phyloP scores from a whole-genome alignment of 768 basidiomycete species.

The Mycena olivaceomarginata region DNA sequence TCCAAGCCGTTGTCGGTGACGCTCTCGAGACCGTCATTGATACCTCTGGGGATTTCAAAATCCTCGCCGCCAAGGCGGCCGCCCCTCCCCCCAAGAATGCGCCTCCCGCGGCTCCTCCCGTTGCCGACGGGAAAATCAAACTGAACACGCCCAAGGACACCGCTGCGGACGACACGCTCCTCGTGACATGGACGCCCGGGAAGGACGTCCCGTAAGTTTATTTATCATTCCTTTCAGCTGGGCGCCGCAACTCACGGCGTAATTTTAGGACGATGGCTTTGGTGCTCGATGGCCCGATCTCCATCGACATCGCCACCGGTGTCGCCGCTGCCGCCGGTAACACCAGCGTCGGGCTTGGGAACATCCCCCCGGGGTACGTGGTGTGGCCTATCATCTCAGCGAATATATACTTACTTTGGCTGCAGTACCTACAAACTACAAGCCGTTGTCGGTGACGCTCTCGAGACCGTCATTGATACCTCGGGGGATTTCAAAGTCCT shows the following conservation, averaged over 20 bases:
- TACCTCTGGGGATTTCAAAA: not conserved
- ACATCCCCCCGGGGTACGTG: constrained; percentile 29
- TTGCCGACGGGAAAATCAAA: not conserved
- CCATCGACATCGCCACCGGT: not conserved
- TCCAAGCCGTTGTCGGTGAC: constrained; percentile 9
- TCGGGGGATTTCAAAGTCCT: not conserved
- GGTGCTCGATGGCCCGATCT: not conserved
- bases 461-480: constrained; percentile 4
- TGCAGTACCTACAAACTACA: constrained; percentile 17
- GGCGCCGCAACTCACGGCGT: too few relatives aligned
- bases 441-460: constrained; percentile 7
- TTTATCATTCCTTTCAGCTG: too few relatives aligned
- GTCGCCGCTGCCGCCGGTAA: not conserved
- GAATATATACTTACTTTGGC: not conserved
- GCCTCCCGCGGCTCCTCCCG: not conserved
- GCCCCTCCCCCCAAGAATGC: not conserved
- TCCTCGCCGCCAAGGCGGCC: not conserved
- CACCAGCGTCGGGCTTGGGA: constrained; percentile 11
- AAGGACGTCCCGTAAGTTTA: too few relatives aligned
- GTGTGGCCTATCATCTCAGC: too few relatives aligned
- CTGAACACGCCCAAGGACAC: too few relatives aligned
- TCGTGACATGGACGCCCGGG: too few relatives aligned
- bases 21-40: constrained; percentile 2
- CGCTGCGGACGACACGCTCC: too few relatives aligned
- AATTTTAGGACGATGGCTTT: constrained; percentile 14